phyloP scores from a whole-genome alignment of 768 basidiomycete genomes.

The Lepiota venenata region DNA sequence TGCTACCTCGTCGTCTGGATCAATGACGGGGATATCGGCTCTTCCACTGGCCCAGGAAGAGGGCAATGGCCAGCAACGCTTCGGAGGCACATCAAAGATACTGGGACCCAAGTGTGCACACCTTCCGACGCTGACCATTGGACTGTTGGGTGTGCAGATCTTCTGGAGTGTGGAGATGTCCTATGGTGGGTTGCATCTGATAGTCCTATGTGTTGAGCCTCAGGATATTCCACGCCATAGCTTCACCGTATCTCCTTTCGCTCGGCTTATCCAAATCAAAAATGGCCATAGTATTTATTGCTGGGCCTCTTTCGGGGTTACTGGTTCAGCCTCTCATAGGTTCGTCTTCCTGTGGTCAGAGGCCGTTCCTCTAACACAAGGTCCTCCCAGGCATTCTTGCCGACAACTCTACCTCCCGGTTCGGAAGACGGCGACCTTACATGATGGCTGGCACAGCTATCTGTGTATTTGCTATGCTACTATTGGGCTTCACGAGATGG shows the following conservation, averaged over 20 bases:
- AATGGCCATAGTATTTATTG: constrained; percentile 90
- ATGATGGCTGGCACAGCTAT: constrained; percentile 71
- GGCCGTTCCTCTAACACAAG: not conserved
- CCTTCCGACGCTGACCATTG: constrained; percentile 70
- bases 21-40: constrained; percentile 51
- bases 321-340: constrained; percentile 91
- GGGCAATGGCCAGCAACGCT: constrained; percentile 28
- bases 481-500: constrained; percentile 79
- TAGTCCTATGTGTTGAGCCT: not conserved
- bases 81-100: constrained; percentile 56
- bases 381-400: constrained; percentile 60
- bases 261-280: constrained; percentile 83
- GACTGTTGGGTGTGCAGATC: constrained; percentile 80
- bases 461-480: constrained; percentile 67
- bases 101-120: constrained; percentile 66
- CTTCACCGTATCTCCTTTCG: constrained; percentile 85
- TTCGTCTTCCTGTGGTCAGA: constrained; percentile 19
- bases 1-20: not conserved
- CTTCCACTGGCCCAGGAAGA: constrained; percentile 44
- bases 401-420: constrained; percentile 79
- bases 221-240: constrained; percentile 23
- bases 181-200: constrained; percentile 48
- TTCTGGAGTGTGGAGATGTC: constrained; percentile 97
- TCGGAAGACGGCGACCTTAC: constrained; percentile 84
- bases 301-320: constrained; percentile 87